These are phyloP conservation scores for Inga oerstediana DNA, from an alignment of 306 rosid species.

Conservation along the genomic window DNA sequence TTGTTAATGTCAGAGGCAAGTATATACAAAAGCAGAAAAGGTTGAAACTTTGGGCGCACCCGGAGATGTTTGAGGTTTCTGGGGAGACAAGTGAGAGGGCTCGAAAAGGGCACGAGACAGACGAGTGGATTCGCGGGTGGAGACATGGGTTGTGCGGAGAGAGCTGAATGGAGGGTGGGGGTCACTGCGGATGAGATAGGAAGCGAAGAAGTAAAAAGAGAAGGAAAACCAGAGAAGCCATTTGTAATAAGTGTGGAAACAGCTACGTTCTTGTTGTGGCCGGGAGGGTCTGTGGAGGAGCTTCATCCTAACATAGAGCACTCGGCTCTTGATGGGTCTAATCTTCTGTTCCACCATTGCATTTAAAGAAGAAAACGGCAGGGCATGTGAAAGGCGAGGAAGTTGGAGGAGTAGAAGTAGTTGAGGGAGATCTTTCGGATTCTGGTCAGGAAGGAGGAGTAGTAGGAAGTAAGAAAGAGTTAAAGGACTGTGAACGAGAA, in stretches of 20 bases:
- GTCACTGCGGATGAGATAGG: slow-evolving; percentile 62
- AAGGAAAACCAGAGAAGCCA: slow-evolving; percentile 85
- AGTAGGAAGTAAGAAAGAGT: slow-evolving; percentile 70
- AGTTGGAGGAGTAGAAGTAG: slow-evolving; percentile 35
- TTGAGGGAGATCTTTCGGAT: slow-evolving; percentile 62
- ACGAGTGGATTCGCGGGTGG: slow-evolving; percentile 26
- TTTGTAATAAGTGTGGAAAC: slow-evolving; percentile 64
- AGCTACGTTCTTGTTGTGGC: slow-evolving; percentile 54
- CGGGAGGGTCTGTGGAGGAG: slow-evolving; percentile 67
- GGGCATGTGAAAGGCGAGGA: not conserved
- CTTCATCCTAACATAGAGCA: slow-evolving; percentile 84
- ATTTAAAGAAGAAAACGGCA: slow-evolving; percentile 40
- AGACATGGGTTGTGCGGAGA: slow-evolving; percentile 40
- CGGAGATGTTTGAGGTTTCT: not conserved
- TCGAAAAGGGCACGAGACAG: slow-evolving; percentile 60
- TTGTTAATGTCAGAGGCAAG: not conserved
- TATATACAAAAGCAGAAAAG: not conserved
- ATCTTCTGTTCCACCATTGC: slow-evolving; percentile 54
- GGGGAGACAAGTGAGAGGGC: slow-evolving; percentile 33
- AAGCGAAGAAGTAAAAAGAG: slow-evolving; percentile 71
- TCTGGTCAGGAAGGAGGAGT: slow-evolving; percentile 52
- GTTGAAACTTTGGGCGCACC: slow-evolving; percentile 32
- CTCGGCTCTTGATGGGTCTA: slow-evolving; percentile 47
- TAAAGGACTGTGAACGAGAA: slow-evolving; percentile 29
- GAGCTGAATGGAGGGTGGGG: slow-evolving; percentile 15